Evolutionary conservation across 2,329 filamentous ascomycete genomes (phyloP), one percentile per base, ranked within the genome.

Genomic region (Talaromyces verruculosus): DNA sequence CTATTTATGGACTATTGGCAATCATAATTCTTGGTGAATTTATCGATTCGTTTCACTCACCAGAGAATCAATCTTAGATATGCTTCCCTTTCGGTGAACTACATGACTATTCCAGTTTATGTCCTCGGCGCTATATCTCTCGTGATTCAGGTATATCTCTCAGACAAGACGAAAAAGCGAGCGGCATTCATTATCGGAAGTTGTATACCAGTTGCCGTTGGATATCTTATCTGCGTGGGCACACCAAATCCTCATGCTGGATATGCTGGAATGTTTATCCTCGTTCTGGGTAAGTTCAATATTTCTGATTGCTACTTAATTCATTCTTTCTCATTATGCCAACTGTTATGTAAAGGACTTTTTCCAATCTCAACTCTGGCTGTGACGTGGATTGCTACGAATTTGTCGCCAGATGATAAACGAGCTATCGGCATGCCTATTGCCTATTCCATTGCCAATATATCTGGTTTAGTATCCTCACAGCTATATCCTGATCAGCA

Each of bases 201-300:
- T 13, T 60, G 55, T 33, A 11, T 61, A 7, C 63, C 63, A 17
- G 63, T 65, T 19, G 41, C 41, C 3, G 43, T 60, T 37, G 63
- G 63, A 3, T 65, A 65, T 19, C 63, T 60, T 8, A 35, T 65
- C 17, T 65, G 63, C 17, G 55, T 65, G 1, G 63, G 63, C 6
- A 53, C 55, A 15, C 2, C 63, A 7, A 59, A 58, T 8, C 6
- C 55, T 2, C 41, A 59, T 60, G 63, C 63, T 5, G 55, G 63
- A 3, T 65, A 65, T 17, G 63, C 63, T 39, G 63, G 63, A 19
- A 65, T 65, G 63, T 65, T 65, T 17, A 51, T 65, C 15, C 55
- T 65, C 13, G 63, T 65, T 5, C 10, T 65, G 7, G 63, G 63
- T 65, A 10, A 53, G 63, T 22, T 5, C 10, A 5, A 17, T 30